Percentiles rank a stretch among this genome's conserved stretches.
Evolutionary conservation across 768 basidiomycete species (phyloP).

Genomic region (Coprinopsis strossmayeri): DNA sequence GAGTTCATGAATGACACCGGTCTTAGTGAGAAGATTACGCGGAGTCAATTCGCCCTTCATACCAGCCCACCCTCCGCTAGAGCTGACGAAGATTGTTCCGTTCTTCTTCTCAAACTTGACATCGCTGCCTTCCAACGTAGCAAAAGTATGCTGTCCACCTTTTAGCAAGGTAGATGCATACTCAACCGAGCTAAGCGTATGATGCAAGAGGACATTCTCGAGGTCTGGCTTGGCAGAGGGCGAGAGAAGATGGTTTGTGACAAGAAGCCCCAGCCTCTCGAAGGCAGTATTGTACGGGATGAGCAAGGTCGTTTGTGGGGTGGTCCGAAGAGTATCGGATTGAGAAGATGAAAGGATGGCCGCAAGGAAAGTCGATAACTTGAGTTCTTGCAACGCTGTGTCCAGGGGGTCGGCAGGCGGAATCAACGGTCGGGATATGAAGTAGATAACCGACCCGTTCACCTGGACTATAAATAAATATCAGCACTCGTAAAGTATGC

Average conservation of each 20-base stretch:
- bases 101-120: slow-evolving; percentile 57
- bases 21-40: slow-evolving; percentile 72
- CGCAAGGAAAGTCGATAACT: slow-evolving; percentile 87
- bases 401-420: slow-evolving; percentile 80
- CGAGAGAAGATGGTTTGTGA: slow-evolving; percentile 80
- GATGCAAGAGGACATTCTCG: slow-evolving; percentile 81
- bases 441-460: slow-evolving; percentile 81
- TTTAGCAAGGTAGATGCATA: slow-evolving; percentile 59
- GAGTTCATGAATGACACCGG: slow-evolving; percentile 88
- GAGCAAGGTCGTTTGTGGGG: slow-evolving; percentile 72
- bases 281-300: slow-evolving; percentile 91
- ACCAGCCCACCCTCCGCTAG: slow-evolving; percentile 76
- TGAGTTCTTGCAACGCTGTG: slow-evolving; percentile 75
- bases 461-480: slow-evolving; percentile 46
- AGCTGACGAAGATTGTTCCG: slow-evolving; percentile 45
- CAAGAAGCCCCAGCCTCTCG: slow-evolving; percentile 73
- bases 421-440: slow-evolving; percentile 74
- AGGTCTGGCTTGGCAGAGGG: slow-evolving; percentile 75
- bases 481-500: slow-evolving; percentile 1
- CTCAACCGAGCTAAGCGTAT: slow-evolving; percentile 68
- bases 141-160: slow-evolving; percentile 66
- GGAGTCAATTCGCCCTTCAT: slow-evolving; percentile 55
- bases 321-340: slow-evolving; percentile 57
- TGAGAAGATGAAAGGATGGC: slow-evolving; percentile 83
- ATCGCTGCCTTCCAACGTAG: slow-evolving; percentile 82